Conservation (phyloP, 2,329 filamentous ascomycete genomes). For the Nakataea oryzae region DNA sequence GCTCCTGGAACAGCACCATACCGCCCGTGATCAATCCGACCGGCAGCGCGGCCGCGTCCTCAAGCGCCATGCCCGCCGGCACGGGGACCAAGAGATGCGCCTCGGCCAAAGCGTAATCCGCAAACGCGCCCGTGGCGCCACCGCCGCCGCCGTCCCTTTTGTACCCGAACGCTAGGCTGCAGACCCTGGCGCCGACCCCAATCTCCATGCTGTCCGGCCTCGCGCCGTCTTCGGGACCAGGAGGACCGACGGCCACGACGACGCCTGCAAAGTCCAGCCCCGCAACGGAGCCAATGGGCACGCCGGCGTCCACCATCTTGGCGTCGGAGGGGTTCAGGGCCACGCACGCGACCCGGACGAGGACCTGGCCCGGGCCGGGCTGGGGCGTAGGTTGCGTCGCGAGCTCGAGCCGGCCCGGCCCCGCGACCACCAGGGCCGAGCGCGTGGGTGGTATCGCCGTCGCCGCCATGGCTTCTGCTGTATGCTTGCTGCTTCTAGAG, state of each 20-base stretch:
- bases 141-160: background rate
- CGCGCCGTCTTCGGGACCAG: background rate
- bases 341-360: constrained; percentile 14
- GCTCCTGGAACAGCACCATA: background rate
- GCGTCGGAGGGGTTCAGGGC: constrained; percentile 18
- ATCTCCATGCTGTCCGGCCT: background rate
- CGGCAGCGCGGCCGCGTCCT: constrained; percentile 32
- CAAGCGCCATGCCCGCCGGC: constrained; percentile 32
- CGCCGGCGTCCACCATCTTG: constrained; percentile 12
- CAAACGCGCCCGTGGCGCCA: constrained; percentile 24
- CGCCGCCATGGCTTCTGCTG: no score
- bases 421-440: constrained; percentile 12
- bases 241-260: constrained; percentile 30
- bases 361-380: constrained; percentile 15
- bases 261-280: constrained; percentile 36
- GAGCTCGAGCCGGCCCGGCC: constrained; percentile 9
- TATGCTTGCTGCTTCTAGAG: no score
- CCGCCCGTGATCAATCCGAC: constrained; percentile 29
- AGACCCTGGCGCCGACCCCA: background rate
- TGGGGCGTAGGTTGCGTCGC: constrained; percentile 11
- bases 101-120: constrained; percentile 25
- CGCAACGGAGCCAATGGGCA: constrained; percentile 5
- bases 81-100: constrained; percentile 30
- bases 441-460: no score
- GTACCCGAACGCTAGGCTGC: background rate